Conservation (phyloP, 768 basidiomycete species). For the Pleurotus giganteus region DNA sequence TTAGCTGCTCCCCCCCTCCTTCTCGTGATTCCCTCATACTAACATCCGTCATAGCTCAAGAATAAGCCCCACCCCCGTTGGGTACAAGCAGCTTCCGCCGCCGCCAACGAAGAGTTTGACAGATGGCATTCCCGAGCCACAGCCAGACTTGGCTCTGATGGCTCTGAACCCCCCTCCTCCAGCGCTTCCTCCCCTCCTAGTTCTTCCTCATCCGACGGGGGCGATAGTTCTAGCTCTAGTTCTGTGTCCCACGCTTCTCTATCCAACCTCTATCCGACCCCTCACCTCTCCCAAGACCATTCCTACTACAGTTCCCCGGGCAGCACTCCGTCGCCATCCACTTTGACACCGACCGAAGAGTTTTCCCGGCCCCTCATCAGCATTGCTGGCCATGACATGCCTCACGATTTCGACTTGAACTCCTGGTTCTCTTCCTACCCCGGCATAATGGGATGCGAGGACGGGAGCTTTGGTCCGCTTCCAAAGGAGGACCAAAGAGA, state of each 20-base stretch:
- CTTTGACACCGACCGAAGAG: constrained; percentile 47
- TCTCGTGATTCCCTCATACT: constrained; percentile 13
- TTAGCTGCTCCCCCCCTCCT: constrained; percentile 39
- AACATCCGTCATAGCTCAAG: constrained; percentile 46
- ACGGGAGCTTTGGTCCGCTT: constrained; percentile 17
- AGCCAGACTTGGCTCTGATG: constrained; percentile 16
- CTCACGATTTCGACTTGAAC: constrained; percentile 39
- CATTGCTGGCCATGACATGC: constrained; percentile 23
- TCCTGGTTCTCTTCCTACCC: constrained; percentile 39
- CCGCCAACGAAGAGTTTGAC: constrained; percentile 28
- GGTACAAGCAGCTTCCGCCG: constrained; percentile 41
- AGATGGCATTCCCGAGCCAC: constrained; percentile 24
- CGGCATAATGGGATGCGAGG: constrained; percentile 23
- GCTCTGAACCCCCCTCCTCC: constrained; percentile 18
- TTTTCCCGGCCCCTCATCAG: constrained; percentile 29
- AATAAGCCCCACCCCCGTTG: constrained; percentile 73
- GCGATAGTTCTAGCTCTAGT: constrained; percentile 16
- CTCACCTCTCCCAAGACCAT: constrained; percentile 27
- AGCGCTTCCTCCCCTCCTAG: constrained; percentile 27
- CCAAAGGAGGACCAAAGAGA: constrained; percentile 15
- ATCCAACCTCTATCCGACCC: constrained; percentile 15
- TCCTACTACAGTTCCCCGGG: constrained; percentile 29
- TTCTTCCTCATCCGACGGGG: constrained; percentile 29
- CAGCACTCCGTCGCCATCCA: constrained; percentile 36
- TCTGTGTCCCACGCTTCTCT: constrained; percentile 6